Conservation (phyloP, 83 land plant genomes). For the Thuja plicata region DNA sequence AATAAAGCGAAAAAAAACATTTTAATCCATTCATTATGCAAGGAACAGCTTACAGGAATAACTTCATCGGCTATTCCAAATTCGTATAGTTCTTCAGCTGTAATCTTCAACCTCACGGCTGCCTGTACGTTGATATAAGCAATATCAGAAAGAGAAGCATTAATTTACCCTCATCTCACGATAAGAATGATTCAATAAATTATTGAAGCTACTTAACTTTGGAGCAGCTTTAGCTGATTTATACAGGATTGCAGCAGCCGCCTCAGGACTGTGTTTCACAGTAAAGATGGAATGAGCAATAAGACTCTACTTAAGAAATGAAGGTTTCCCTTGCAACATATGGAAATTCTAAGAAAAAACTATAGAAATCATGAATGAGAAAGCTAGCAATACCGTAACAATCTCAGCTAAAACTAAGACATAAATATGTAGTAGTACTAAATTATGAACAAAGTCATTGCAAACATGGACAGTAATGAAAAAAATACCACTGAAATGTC, state of each 20-base stretch:
- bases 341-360: neutral
- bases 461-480: neutral
- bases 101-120: slow-evolving; percentile 74
- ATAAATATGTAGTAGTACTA: neutral
- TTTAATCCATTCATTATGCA: neutral
- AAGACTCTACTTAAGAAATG: neutral
- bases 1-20: neutral
- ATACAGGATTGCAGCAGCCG: slow-evolving; percentile 89
- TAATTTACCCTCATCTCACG: neutral
- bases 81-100: slow-evolving; percentile 60
- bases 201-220: slow-evolving; percentile 32
- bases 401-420: neutral
- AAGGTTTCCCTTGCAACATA: neutral
- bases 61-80: slow-evolving; percentile 73
- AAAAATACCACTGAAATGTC: neutral
- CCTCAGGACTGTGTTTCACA: slow-evolving; percentile 66
- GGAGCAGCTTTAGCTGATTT: slow-evolving; percentile 72
- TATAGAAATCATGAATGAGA: neutral
- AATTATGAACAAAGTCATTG: neutral
- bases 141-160: neutral
- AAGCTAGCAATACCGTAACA: neutral
- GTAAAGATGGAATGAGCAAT: neutral
- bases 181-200: neutral
- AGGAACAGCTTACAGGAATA: slow-evolving; percentile 59
- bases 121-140: slow-evolving; percentile 50